Conservation (phyloP, 2,329 filamentous ascomycete genomes). For the Aspergillus sp. region DNA sequence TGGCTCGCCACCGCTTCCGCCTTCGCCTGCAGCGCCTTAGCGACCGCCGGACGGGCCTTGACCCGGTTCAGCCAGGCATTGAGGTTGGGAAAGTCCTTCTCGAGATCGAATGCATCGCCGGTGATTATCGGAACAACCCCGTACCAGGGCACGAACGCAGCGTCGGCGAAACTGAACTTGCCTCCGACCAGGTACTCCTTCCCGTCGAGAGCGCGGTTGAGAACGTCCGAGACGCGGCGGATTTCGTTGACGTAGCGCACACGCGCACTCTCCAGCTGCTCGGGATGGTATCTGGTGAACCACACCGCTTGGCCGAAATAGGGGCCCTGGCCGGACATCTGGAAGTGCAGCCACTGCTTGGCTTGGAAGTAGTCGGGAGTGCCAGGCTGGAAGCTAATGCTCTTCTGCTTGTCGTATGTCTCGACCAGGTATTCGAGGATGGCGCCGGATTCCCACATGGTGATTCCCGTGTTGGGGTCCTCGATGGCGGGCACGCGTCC, state of each 20-base stretch:
- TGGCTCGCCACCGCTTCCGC: constrained; percentile 5
- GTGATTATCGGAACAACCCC: constrained; percentile 3
- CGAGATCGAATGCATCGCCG: constrained; percentile 14
- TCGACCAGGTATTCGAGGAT: constrained; percentile 38
- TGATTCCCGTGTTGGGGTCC: constrained; percentile 30
- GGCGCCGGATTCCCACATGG: constrained; percentile 38
- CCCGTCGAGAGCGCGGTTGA: constrained; percentile 31
- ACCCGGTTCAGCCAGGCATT: constrained; percentile 21
- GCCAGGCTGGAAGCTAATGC: constrained; percentile 26
- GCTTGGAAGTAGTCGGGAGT: constrained; percentile 29
- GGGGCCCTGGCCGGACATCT: constrained; percentile 39
- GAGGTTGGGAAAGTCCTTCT: constrained; percentile 20
- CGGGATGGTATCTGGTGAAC: constrained; percentile 34
- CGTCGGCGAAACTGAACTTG: constrained; percentile 35
- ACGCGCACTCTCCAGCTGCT: constrained; percentile 34
- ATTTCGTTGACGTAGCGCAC: constrained; percentile 39
- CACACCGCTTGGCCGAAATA: constrained; percentile 41
- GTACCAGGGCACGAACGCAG: constrained; percentile 34
- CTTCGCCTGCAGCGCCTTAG: constrained; percentile 12
- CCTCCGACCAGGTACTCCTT: constrained; percentile 35
- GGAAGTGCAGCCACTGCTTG: constrained; percentile 39
- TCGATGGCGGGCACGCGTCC: constrained; percentile 27
- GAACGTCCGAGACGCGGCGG: constrained; percentile 35
- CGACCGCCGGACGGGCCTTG: constrained; percentile 17
- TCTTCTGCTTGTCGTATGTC: constrained; percentile 33